Base-by-base conservation (phyloP, 2,329 filamentous ascomycete genomes). In the Fusarium avenaceum region DNA sequence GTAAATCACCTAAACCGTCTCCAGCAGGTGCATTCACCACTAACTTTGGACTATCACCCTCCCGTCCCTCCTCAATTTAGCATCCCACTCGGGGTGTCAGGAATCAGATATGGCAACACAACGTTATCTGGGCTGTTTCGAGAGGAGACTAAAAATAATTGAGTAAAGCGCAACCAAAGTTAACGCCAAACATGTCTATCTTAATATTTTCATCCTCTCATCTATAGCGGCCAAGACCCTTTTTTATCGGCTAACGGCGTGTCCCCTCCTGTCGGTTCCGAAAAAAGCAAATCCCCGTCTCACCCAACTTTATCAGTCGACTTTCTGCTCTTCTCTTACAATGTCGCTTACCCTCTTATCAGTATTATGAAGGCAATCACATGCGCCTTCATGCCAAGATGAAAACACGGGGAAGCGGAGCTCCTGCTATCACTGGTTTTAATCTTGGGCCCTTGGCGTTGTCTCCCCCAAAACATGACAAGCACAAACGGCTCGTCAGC, bases 11-110 rank as follows among this genome's bases (percentile, higher is more conserved):
- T 67, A 69, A 51, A 65, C 65, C 65, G 52, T 58, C 56, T 70
- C 44, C 28, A 70, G 66, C 43, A 67, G 65, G 66, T 69, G 65
- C 52, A 63, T 46, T 67, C 38, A 56, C 33, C 35, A 63, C 45
- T 51, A 48, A 70, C 56, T 55, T 66, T 70, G 35, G 48, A 44
- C 48, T 26, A 61, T 47, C 61, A 53, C 62, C 61, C 56, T 63
- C 65, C 57, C 62, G 61, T 61, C 43, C 48, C 56, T 59, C 61
- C 60, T 59, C 43, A 40, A 48, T 20, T 38, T 38, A 38, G 35
- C 35, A 38, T 17, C 35, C 35, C 17, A 38, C 35, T 17, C 33
- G 15, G 26, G 26, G 26, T 26, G 10, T 26, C 26, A 26, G 8
- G 28, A 30, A 30, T 30, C 30, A 15, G 13, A 14, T 33, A 33